Evolutionary conservation across 257 asterid species (phyloP), one percentile per base, ranked within the genome.

Genomic region (Ocimum tenuiflorum): DNA sequence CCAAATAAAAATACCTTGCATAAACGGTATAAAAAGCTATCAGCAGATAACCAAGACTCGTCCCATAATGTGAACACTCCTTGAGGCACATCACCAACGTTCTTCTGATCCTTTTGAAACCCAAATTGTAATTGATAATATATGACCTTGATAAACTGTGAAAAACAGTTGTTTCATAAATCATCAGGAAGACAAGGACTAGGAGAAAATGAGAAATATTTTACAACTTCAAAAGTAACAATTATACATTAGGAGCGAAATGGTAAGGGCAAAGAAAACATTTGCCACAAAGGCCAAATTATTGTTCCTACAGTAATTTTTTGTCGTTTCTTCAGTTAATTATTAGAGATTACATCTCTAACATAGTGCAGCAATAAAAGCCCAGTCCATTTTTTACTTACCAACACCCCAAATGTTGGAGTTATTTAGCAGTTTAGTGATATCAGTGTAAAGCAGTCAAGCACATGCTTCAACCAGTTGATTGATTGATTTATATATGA

Each of bases 1-100:
- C 18, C 8, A 36, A 57, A 7, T 36, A 43, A 15, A 36, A 33
- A 70, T 81, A 89, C 99, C 99, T 86, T 86, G 84, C 94, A 89
- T 64, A 92, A 87, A 73, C 73, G 88, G 80, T 84, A 80, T 73
- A 92, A 78, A 80, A 92, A 92, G 81, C 86, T 88, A 75, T 88
- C 97, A 77, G 91, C 78, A 60, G 95, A 84, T 61, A 92, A 74
- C 91, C 88, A 92, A 61, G 96, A 89, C 65, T 92, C 96, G 38
- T 89, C 99, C 79, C 89, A 73, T 72, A 83, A 76, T 58, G 81
- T 74, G 3, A 80, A 73, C 54, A 80, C 77, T 63, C 89, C 88
- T 58, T 72, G 76, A 69, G 77, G 75, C 55, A 65, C 68, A 38
- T 74, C 54, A 67, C 74, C 78, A 58, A 49, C 65, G 59, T 77